Evolutionary conservation across 306 rosid species (phyloP).

Genomic region (Cotoneaster glaucophyllus): DNA sequence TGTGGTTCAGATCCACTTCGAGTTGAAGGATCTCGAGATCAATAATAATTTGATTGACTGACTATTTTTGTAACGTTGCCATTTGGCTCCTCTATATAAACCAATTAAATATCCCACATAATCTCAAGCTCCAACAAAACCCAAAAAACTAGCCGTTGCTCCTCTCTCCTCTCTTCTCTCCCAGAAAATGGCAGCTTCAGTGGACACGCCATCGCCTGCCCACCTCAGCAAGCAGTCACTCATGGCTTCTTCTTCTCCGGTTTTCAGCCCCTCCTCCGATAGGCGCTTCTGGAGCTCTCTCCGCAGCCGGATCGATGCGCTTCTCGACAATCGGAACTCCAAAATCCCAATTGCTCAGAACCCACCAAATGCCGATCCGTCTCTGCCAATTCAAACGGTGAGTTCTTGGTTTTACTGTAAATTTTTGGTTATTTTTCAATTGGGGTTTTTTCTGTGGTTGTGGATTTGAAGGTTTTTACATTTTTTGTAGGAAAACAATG

Average conservation of each 20-base stretch:
- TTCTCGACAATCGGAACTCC: conserved; percentile 33
- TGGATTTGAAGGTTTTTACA: neutral
- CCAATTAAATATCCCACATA: conserved; percentile 16
- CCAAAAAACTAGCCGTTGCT: conserved; percentile 74
- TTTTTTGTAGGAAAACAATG: conserved; percentile 19
- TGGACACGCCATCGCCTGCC: conserved; percentile 40
- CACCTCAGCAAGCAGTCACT: conserved; percentile 36
- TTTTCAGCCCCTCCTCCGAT: conserved; percentile 67
- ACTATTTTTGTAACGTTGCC: conserved; percentile 43
- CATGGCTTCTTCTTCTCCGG: conserved; percentile 35
- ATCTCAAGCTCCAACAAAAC: conserved; percentile 7
- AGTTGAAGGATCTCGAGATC: neutral
- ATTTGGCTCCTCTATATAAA: conserved; percentile 1
- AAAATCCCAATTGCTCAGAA: conserved; percentile 1
- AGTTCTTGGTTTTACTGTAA: neutral
- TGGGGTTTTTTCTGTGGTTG: conserved; percentile 2
- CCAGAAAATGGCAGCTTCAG: conserved; percentile 43
- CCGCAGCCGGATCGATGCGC: conserved; percentile 38
- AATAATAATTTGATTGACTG: neutral
- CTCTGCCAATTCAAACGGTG: conserved; percentile 20
- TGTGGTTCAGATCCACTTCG: neutral
- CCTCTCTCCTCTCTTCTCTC: neutral
- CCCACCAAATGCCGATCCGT: conserved; percentile 5
- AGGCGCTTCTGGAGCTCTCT: conserved; percentile 74
- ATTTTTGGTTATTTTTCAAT: neutral